These are phyloP conservation scores for Mitragyna speciosa DNA, from an alignment of 257 asterid species.

Conservation along the genomic window DNA sequence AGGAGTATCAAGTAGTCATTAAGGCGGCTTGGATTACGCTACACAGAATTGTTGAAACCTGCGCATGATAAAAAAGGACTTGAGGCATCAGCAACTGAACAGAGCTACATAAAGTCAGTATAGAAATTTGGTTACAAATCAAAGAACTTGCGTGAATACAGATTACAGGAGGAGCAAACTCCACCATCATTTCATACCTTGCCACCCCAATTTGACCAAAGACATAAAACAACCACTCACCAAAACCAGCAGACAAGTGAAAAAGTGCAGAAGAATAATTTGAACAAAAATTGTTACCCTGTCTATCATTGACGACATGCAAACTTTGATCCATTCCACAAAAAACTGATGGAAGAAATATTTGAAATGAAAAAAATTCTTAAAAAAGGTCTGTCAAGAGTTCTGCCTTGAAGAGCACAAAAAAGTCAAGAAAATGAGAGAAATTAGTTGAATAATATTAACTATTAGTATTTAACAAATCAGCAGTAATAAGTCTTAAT, in stretches of 20 bases:
- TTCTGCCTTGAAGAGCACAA: constrained; percentile 20
- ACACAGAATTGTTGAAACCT: constrained; percentile 10
- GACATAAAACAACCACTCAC: constrained; percentile 25
- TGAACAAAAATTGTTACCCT: neutral
- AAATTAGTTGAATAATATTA: neutral
- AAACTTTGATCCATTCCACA: neutral
- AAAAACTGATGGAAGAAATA: constrained; percentile 19
- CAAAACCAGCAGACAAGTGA: constrained; percentile 27
- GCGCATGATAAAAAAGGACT: neutral
- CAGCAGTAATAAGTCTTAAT: constrained; percentile 19
- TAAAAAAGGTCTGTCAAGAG: constrained; percentile 28
- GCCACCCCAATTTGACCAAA: constrained; percentile 43
- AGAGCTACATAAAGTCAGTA: neutral
- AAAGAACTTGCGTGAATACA: neutral
- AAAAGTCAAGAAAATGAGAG: constrained; percentile 31
- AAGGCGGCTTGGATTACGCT: neutral
- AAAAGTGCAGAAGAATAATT: constrained; percentile 1
- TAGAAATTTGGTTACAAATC: neutral
- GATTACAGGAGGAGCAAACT: neutral
- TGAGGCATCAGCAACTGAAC: neutral
- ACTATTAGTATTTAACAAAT: neutral
- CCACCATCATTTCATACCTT: constrained; percentile 21
- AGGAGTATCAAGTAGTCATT: neutral
- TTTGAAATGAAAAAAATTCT: neutral
- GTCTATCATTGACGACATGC: neutral